Evolutionary conservation across 139 green algal species (phyloP), one percentile per base, ranked within the genome.

Genomic region (Micractinium conductrix): DNA sequence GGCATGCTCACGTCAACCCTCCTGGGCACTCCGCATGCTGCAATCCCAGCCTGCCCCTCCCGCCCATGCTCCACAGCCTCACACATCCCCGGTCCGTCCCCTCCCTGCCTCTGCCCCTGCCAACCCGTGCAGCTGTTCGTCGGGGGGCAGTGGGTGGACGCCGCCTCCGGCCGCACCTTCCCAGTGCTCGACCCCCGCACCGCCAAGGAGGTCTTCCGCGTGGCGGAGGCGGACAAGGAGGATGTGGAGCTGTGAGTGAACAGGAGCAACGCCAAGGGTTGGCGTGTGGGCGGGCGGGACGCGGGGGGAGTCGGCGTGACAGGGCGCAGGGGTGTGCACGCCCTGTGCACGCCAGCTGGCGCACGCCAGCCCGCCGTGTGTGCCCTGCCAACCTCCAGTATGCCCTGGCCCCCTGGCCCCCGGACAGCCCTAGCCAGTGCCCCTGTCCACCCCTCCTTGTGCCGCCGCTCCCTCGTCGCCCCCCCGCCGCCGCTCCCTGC

Each of bases 111-210:
- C 10, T 69, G 2, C 33, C 45, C 19, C 48, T 53, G 28, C n/a
- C n/a, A n/a, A n/a, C 21, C 79, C 79, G 70, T n/a, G n/a, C 88
- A 95, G 90, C 86, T 96, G 67, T 82, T 95, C 70, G 95, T 96
- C 43, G 83, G 90, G 63, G 92, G 92, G 62, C 74, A 95, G 50
- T 96, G 90, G 70, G 85, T 94, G n/a, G 88, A 93, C 40, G 78
- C 91, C 2, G 63, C 60, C 17, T 85, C 80, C 1, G 91, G 93
- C 74, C 86, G 89, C 68, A 78, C 80, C 42, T 70, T 87, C 79
- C 73, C 68, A 9, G 62, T 83, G 38, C 42, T 80, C 30, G 92
- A 96, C 80, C 93, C 93, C 0, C 88, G 92, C 63, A 94, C 90
- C 9, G 91, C 90, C 55, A 81, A 96, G 79, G 78, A 87, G 45